These are phyloP conservation scores for Cantharellus cinnabarinus DNA, from an alignment of 768 basidiomycete genomes.

Conservation along the genomic window DNA sequence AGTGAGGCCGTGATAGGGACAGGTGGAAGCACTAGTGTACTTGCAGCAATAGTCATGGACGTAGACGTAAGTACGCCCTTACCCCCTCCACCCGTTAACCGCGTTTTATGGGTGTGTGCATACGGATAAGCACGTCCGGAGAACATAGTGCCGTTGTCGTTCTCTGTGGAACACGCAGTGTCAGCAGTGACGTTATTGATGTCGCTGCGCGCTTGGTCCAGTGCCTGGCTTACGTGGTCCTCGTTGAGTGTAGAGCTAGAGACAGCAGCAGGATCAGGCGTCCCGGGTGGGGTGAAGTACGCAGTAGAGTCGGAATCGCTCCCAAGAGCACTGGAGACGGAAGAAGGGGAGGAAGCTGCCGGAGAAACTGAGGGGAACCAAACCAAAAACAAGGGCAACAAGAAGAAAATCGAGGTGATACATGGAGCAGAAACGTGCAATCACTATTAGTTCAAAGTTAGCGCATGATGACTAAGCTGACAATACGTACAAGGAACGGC, in stretches of 20 bases:
- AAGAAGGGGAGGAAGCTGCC: neutral
- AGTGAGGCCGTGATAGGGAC: neutral
- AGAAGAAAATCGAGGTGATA: neutral
- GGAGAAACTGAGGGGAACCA: neutral
- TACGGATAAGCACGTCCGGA: too few species aligned
- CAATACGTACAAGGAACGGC: neutral
- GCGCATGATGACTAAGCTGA: too few species aligned
- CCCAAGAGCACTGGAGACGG: neutral
- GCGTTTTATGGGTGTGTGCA: too few species aligned
- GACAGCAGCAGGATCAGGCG: neutral
- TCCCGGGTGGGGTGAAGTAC: neutral
- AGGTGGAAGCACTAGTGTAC: neutral
- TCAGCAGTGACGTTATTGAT: too few species aligned
- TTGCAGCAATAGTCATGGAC: neutral
- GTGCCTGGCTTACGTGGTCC: too few species aligned
- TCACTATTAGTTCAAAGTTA: neutral
- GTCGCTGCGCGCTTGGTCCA: too few species aligned
- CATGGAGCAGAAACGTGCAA: neutral
- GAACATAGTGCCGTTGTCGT: too few species aligned
- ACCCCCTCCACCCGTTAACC: too few species aligned
- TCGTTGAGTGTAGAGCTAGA: too few species aligned
- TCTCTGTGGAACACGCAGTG: too few species aligned
- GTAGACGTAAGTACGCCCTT: too few species aligned
- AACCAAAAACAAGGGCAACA: neutral
- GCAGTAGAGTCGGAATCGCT: neutral